Percentiles rank a stretch among this genome's conserved stretches.
Conservation (phyloP, 2,329 filamentous ascomycete species). For the Hymenoscyphus fructigenus region DNA sequence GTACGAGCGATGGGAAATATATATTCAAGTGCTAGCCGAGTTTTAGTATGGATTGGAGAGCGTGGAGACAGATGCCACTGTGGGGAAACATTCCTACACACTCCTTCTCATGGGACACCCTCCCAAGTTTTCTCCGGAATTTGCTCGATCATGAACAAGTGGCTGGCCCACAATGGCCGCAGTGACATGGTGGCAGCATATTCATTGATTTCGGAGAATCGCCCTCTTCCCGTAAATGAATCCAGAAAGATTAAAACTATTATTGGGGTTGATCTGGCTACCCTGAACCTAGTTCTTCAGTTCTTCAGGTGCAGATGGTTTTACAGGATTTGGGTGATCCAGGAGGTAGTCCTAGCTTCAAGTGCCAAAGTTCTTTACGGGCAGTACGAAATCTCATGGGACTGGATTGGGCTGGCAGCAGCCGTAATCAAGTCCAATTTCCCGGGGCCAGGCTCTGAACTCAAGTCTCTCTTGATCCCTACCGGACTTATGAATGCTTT, state of each 20-base stretch:
- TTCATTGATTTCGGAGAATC: neutral
- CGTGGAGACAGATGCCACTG: neutral
- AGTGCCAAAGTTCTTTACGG: neutral
- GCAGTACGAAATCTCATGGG: neutral
- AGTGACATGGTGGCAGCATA: neutral
- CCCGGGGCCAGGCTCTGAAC: too few relatives aligned
- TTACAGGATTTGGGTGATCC: neutral
- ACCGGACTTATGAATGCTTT: neutral
- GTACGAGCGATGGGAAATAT: conserved; percentile 9
- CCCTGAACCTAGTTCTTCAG: neutral
- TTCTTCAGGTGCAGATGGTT: neutral
- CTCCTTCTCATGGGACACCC: too few relatives aligned
- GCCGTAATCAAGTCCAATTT: neutral
- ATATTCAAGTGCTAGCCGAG: neutral
- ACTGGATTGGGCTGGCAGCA: neutral
- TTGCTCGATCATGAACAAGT: neutral
- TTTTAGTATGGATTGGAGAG: conserved; percentile 6
- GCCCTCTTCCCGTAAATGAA: neutral
- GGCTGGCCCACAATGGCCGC: neutral
- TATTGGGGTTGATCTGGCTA: neutral
- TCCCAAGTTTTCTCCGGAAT: neutral
- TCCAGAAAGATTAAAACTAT: too few relatives aligned
- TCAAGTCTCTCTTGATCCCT: neutral
- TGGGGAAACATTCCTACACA: too few relatives aligned
- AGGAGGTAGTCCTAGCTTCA: neutral